Conservation (phyloP, 352 stramenopile species). For the Pythium biforme region DNA sequence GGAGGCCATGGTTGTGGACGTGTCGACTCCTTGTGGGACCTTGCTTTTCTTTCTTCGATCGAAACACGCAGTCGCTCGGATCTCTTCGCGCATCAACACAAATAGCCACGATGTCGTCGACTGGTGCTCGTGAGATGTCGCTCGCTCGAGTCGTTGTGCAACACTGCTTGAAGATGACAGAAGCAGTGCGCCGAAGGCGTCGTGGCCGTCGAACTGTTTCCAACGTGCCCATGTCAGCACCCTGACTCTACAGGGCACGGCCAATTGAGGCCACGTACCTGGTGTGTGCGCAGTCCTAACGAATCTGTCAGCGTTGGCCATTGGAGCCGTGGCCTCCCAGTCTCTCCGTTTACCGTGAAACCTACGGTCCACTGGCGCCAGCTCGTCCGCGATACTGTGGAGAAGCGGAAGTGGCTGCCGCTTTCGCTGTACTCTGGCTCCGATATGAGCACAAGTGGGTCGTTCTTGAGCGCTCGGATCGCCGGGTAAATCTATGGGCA, state of each 20-base stretch:
- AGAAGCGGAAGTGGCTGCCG: not conserved
- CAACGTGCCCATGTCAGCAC: too few species aligned
- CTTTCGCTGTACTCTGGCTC: not conserved
- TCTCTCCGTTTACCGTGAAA: not conserved
- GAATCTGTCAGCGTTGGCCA: constrained; percentile 19
- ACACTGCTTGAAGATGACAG: not conserved
- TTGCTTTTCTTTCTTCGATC: not conserved
- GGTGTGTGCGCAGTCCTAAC: not conserved
- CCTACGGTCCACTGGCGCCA: constrained; percentile 12
- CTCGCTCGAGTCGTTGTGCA: not conserved
- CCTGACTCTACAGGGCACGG: not conserved
- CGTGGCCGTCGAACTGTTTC: not conserved
- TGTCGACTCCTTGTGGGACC: not conserved
- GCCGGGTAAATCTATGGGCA: constrained; percentile 14
- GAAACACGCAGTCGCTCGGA: not conserved
- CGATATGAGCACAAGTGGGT: constrained; percentile 2
- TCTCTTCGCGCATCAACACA: not conserved
- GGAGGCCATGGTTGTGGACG: too few species aligned
- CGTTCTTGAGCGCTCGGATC: constrained; percentile 19
- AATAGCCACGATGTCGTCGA: not conserved
- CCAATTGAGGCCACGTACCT: not conserved
- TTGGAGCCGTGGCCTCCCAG: not conserved
- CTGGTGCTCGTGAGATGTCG: too few species aligned
- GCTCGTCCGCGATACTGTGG: not conserved
- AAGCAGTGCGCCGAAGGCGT: not conserved